These are phyloP conservation scores for Mortierella sp. DNA, from an alignment of 371 early-diverging fungal species.

Conservation along the genomic window DNA sequence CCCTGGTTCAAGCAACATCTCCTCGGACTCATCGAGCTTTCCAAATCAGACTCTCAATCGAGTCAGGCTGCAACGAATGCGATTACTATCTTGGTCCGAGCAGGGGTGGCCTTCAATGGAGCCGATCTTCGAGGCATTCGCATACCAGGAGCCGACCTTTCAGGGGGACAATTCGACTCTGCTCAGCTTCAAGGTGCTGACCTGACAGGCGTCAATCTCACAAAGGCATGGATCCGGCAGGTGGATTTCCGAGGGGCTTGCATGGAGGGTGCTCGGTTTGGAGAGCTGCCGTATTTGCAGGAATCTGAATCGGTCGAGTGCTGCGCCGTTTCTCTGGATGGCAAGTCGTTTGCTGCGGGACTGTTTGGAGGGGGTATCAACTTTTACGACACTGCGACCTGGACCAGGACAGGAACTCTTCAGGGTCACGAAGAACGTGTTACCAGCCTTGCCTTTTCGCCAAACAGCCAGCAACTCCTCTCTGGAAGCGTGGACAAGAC, in stretches of 20 bases:
- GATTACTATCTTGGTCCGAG: not conserved
- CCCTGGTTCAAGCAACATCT: not conserved
- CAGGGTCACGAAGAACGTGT: not conserved
- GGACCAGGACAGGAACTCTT: not conserved
- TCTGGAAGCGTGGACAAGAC: not conserved
- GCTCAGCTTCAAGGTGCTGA: constrained; percentile 16
- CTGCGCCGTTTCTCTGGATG: not conserved
- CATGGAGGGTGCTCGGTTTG: not conserved
- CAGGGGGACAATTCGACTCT: constrained; percentile 15
- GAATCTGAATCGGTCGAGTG: not conserved
- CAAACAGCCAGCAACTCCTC: not conserved
- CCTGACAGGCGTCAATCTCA: not conserved
- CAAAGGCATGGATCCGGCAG: not conserved
- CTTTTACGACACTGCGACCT: not conserved
- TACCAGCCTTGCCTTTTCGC: not conserved
- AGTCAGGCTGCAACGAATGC: not conserved
- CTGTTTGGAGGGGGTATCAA: not conserved
- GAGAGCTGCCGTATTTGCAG: not conserved
- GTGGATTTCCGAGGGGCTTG: not conserved
- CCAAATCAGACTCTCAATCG: not conserved
- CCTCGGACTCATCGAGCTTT: not conserved
- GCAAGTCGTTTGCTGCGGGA: not conserved
- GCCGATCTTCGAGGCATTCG: not conserved
- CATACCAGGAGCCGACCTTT: not conserved
- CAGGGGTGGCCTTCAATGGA: not conserved